Percentiles rank a stretch among this genome's conserved stretches.
These are phyloP conservation scores for Peronospora destructor DNA, from an alignment of 352 stramenopile species.

Conservation along the genomic window DNA sequence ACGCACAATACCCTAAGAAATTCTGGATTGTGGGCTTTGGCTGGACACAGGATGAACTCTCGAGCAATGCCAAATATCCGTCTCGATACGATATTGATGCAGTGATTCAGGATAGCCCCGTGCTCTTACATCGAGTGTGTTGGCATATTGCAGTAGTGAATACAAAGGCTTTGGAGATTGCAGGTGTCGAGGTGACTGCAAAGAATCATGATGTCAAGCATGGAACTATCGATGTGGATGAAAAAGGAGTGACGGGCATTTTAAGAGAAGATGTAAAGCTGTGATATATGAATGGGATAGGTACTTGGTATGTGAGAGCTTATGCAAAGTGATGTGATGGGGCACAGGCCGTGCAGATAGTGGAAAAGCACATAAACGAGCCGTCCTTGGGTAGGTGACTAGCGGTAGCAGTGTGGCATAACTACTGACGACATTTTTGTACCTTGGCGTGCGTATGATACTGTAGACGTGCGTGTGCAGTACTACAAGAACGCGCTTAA, in stretches of 20 bases:
- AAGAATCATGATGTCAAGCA: constrained; percentile 28
- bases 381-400: constrained; percentile 43
- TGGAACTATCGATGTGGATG: constrained; percentile 63
- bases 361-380: constrained; percentile 68
- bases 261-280: constrained; percentile 51
- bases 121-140: constrained; percentile 83
- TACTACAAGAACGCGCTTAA: constrained; percentile 56
- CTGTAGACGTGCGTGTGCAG: constrained; percentile 45
- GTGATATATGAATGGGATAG: not conserved
- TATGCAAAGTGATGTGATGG: constrained; percentile 1
- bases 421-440: not conserved
- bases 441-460: not conserved
- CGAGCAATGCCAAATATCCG: constrained; percentile 48
- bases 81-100: constrained; percentile 72
- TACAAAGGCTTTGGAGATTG: constrained; percentile 73
- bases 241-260: constrained; percentile 54
- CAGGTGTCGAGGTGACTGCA: constrained; percentile 37
- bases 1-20: constrained; percentile 53
- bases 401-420: not conserved
- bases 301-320: not conserved
- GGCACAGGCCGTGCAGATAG: constrained; percentile 52
- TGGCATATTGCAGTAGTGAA: constrained; percentile 87
- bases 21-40: constrained; percentile 77
- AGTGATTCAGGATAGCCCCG: constrained; percentile 53
- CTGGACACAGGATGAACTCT: constrained; percentile 84